These are phyloP conservation scores for Botrytis pseudocinerea DNA, from an alignment of 2,329 filamentous ascomycete genomes.

Conservation along the genomic window DNA sequence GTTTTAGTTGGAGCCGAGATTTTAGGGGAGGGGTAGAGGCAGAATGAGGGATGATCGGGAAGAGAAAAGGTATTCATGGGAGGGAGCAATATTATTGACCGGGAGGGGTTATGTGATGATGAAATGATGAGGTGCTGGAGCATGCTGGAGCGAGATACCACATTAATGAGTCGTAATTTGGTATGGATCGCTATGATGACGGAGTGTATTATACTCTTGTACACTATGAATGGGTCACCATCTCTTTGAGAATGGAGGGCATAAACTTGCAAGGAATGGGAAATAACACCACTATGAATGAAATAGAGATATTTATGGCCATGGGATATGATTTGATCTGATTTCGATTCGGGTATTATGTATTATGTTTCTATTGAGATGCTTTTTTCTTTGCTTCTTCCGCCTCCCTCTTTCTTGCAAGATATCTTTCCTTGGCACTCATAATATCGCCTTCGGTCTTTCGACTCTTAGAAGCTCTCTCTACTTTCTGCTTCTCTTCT, in stretches of 20 bases:
- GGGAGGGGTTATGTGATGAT: neutral
- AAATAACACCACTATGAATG: constrained; percentile 15
- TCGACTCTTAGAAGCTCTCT: constrained; percentile 69
- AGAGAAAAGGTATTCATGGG: neutral
- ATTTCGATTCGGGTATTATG: neutral
- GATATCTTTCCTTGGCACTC: constrained; percentile 76
- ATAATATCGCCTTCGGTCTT: constrained; percentile 77
- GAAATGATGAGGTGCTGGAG: neutral
- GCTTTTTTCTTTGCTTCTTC: constrained; percentile 64
- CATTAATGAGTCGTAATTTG: neutral
- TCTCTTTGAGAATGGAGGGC: neutral
- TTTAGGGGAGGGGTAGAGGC: neutral
- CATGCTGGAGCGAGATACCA: neutral
- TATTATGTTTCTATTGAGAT: neutral
- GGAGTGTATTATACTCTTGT: constrained; percentile 22
- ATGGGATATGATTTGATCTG: neutral
- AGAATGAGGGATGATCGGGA: too few species aligned
- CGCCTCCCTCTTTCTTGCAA: constrained; percentile 73
- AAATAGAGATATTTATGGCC: neutral
- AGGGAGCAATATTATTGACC: neutral
- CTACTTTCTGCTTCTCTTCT: constrained; percentile 60
- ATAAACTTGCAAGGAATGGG: neutral
- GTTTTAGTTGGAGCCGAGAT: neutral
- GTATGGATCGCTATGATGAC: neutral
- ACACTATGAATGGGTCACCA: constrained; percentile 13